A percentile compares a stretch with the other conserved stretches of the same genome.
Evolutionary conservation across 441 rosid species (phyloP).

Genomic region (Arabidopsis lyrata): DNA sequence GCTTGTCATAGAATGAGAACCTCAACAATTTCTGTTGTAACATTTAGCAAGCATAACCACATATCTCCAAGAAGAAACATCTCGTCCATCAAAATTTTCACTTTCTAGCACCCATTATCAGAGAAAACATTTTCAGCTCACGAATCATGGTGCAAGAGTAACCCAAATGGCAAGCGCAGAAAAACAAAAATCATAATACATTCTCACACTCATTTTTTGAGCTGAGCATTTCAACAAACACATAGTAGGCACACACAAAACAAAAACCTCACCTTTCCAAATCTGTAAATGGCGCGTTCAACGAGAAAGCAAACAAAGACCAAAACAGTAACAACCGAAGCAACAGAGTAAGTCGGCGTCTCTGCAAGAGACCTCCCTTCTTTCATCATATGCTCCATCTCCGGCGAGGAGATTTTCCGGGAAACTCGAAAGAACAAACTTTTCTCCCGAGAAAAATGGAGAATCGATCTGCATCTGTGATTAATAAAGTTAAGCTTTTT

Average conservation of each 20-base stretch:
- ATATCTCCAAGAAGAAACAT: constrained; percentile 5
- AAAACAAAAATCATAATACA: background rate
- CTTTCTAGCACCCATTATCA: constrained; percentile 17
- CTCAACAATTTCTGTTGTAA: too few relatives aligned
- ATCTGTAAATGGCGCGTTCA: constrained; percentile 86
- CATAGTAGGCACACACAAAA: background rate
- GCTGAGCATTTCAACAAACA: constrained; percentile 39
- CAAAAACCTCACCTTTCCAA: constrained; percentile 67
- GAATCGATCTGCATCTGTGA: constrained; percentile 45
- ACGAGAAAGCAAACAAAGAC: constrained; percentile 81
- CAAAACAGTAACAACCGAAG: constrained; percentile 80
- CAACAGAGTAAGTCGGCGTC: constrained; percentile 95
- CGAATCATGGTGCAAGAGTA: constrained; percentile 9
- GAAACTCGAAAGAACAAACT: background rate
- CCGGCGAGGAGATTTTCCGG: background rate
- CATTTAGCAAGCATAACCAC: constrained; percentile 5
- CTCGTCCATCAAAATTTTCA: background rate
- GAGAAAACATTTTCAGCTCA: background rate
- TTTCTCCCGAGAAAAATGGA: constrained; percentile 8
- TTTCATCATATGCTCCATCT: constrained; percentile 53
- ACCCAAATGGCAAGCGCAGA: background rate
- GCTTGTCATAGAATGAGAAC: background rate
- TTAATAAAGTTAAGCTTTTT: constrained; percentile 10
- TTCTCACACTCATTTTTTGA: constrained; percentile 8
- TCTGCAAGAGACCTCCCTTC: constrained; percentile 91